Evolutionary conservation across 148 eudicot genomes (phyloP), one percentile per base, ranked within the genome.

Genomic region (Heliosperma pusillum): DNA sequence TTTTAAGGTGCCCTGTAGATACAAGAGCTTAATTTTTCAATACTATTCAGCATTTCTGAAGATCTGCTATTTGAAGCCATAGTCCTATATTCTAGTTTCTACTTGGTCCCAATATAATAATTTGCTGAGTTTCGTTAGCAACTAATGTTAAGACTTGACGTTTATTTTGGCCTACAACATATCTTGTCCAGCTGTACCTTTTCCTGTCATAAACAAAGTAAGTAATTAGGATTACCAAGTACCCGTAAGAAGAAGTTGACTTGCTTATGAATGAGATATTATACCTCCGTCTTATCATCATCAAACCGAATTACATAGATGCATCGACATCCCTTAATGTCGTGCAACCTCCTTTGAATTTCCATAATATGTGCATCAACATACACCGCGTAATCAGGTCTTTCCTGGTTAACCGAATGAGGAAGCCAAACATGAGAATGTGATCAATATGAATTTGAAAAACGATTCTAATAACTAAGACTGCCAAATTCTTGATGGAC

Each of bases 261-360:
- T 27, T 29, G 10, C 13, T 2, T 63, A 15, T 63, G 72, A 15
- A 30, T 44, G 47, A 69, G 30, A 45, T 4, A 61, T 56, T 26
- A 81, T 77, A 93, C 98, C 93, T 89, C 89, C 60, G 82, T 66
- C 33, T 77, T 56, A 67, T 95, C 97, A 33, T 80, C 79, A 64
- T 81, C 87, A 72, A 70, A 95, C 6, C 93, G 90, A 75, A 95
- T 87, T 29, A 86, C 80, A 78, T 92, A 95, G 78, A 85, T 77
- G 84, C 98, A 95, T 52, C 76, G 81, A 84, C 98, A 95, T 74
- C 80, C 82, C 58, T 69, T 77, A 3, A 73, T 77, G 78, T 89
- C 93, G 68, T 95, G 98, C 66, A 74, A 59, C 57, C 69, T 83
- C 71, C 96, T 86, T 69, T 85, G 82, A 52, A 95, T 85, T 76